phyloP scores from a whole-genome alignment of 2,329 filamentous ascomycete species.

The Aspergillus novofumigatus region DNA sequence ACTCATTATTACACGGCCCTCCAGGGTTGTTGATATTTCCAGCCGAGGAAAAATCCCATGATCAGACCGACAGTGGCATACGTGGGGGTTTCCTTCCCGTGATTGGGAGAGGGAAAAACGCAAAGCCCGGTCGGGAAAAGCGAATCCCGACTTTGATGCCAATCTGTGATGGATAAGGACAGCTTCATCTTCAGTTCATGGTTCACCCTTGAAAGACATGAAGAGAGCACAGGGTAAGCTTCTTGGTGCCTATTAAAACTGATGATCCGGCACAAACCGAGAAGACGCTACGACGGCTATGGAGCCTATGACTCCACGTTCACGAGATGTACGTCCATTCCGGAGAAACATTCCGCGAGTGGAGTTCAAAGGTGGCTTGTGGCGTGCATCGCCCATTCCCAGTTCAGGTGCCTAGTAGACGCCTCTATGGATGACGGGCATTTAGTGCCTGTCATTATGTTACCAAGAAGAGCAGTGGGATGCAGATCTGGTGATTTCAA shows the following conservation, averaged over 20 bases:
- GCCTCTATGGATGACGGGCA: neutral
- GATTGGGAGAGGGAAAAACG: conserved; percentile 2
- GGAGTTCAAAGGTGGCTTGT: neutral
- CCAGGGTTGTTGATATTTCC: neutral
- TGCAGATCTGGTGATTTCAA: neutral
- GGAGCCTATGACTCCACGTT: too few species aligned
- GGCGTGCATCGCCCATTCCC: neutral
- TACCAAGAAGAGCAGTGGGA: neutral
- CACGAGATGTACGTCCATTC: neutral
- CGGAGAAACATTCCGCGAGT: neutral
- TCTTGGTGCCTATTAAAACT: neutral
- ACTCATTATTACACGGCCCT: neutral
- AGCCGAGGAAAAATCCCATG: too few species aligned
- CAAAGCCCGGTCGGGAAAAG: conserved; percentile 13
- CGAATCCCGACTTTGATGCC: conserved; percentile 11
- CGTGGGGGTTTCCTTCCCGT: neutral
- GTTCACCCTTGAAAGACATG: neutral
- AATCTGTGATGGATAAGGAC: neutral
- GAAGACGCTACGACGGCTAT: neutral
- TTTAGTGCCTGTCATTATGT: neutral
- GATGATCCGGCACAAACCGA: neutral
- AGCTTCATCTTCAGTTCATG: neutral
- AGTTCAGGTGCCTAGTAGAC: neutral
- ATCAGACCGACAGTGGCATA: too few species aligned
- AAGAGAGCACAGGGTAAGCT: neutral